Evolutionary conservation across 805 yeast species (phyloP).

Genomic region (Ogataea neopini): DNA sequence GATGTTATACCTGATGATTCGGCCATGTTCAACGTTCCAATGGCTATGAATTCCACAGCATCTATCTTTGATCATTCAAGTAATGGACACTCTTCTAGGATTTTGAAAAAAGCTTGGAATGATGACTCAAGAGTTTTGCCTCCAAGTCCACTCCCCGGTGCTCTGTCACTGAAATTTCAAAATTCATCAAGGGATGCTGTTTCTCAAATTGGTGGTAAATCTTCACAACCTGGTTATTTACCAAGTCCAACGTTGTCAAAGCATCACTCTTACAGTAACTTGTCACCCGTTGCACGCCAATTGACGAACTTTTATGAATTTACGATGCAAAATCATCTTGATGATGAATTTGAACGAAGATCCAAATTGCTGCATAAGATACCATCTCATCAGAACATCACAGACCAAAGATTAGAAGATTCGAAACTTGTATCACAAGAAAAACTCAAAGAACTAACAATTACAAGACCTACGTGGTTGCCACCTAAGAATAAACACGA

Average conservation of each 20-base stretch:
- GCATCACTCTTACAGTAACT: constrained; percentile 28
- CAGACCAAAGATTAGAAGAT: constrained; percentile 54
- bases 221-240: constrained; percentile 10
- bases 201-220: constrained; percentile 4
- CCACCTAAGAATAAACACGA: constrained; percentile 65
- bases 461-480: constrained; percentile 68
- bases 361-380: constrained; percentile 36
- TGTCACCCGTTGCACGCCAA: constrained; percentile 41
- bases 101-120: constrained; percentile 29
- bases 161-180: constrained; percentile 5
- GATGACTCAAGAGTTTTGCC: constrained; percentile 36
- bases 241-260: constrained; percentile 28
- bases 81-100: constrained; percentile 21
- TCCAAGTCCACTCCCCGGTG: constrained; percentile 54
- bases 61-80: constrained; percentile 28
- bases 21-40: constrained; percentile 54
- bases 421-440: constrained; percentile 59
- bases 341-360: constrained; percentile 40
- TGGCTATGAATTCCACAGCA: constrained; percentile 39
- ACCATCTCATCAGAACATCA: constrained; percentile 39
- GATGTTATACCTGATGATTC: constrained; percentile 42
- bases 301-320: constrained; percentile 43
- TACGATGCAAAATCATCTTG: constrained; percentile 37
- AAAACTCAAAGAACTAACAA: constrained; percentile 53
- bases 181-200: background rate